phyloP scores from a whole-genome alignment of 441 rosid genomes.

The Aquilaria agallochum region DNA sequence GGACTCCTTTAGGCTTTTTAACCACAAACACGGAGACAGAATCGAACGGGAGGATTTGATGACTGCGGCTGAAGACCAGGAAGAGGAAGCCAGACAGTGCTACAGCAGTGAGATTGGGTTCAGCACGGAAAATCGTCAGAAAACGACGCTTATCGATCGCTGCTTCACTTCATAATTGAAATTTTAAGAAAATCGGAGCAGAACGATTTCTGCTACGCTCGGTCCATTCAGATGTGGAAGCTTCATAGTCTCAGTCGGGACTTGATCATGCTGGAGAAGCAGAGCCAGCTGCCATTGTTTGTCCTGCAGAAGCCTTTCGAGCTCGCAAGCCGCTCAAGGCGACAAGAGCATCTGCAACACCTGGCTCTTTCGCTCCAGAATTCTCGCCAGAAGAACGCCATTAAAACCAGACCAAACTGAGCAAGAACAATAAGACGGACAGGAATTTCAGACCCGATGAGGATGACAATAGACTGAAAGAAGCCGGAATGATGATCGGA shows the following conservation, averaged over 20 bases:
- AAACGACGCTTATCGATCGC: slow-evolving; percentile 15
- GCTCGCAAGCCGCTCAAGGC: slow-evolving; percentile 2
- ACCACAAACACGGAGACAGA: background rate
- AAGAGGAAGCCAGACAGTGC: slow-evolving; percentile 10
- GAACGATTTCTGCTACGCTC: background rate
- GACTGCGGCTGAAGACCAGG: slow-evolving; percentile 12
- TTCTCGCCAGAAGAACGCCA: slow-evolving; percentile 1
- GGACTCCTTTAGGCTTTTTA: slow-evolving; percentile 9
- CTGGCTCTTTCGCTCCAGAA: slow-evolving; percentile 15
- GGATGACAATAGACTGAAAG: slow-evolving; percentile 11
- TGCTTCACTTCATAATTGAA: slow-evolving; percentile 12
- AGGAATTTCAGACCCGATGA: background rate
- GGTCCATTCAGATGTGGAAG: slow-evolving; percentile 11
- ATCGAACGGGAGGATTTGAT: background rate
- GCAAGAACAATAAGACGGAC: background rate
- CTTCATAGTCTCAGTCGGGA: slow-evolving; percentile 11
- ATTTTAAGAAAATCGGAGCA: slow-evolving; percentile 7
- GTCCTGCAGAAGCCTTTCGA: slow-evolving; percentile 9
- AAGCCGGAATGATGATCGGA: background rate
- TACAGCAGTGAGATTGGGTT: slow-evolving; percentile 6
- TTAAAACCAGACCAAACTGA: background rate
- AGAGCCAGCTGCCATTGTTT: slow-evolving; percentile 10
- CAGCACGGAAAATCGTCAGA: slow-evolving; percentile 2
- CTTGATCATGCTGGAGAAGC: slow-evolving; percentile 14
- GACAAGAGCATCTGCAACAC: slow-evolving; percentile 4